Percentiles rank a stretch among this genome's conserved stretches.
Conservation (phyloP, 768 basidiomycete genomes). For the Strobilomyces confusus region DNA sequence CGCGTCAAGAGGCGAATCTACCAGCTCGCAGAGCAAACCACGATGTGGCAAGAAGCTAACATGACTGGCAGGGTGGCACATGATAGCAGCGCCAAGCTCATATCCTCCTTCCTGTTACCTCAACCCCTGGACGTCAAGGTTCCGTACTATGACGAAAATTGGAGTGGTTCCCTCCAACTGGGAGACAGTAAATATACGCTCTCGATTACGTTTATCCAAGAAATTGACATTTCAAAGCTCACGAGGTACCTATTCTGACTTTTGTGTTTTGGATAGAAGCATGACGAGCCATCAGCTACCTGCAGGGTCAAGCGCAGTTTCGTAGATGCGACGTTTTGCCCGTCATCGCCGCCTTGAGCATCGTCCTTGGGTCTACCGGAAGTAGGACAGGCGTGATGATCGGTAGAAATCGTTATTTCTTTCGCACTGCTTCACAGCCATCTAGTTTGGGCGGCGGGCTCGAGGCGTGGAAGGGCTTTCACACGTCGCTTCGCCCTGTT, state of each 20-base stretch:
- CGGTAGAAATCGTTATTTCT: conserved; percentile 53
- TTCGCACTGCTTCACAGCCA: conserved; percentile 32
- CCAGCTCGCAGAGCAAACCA: conserved; percentile 43
- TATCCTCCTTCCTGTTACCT: conserved; percentile 38
- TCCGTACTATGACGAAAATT: conserved; percentile 44
- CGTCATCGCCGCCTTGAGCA: conserved; percentile 47
- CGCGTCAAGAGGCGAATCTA: conserved; percentile 46
- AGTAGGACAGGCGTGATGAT: conserved; percentile 48
- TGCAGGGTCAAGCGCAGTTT: conserved; percentile 41
- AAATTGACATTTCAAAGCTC: conserved; percentile 43
- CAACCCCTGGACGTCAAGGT: conserved; percentile 40
- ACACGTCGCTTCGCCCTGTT: conserved; percentile 37
- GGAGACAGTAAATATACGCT: conserved; percentile 42
- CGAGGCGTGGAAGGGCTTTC: conserved; percentile 55
- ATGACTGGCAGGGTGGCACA: conserved; percentile 44
- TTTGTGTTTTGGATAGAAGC: background rate
- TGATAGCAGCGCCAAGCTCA: conserved; percentile 44
- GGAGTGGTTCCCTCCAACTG: conserved; percentile 27
- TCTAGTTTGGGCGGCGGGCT: conserved; percentile 45
- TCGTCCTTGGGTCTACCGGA: conserved; percentile 43
- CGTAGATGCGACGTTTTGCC: conserved; percentile 44
- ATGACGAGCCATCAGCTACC: conserved; percentile 35
- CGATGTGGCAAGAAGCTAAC: conserved; percentile 38
- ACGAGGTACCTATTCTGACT: conserved; percentile 30
- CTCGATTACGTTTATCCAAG: conserved; percentile 39